These are phyloP conservation scores for Luffa acutangula DNA, from an alignment of 306 rosid genomes.

Conservation along the genomic window DNA sequence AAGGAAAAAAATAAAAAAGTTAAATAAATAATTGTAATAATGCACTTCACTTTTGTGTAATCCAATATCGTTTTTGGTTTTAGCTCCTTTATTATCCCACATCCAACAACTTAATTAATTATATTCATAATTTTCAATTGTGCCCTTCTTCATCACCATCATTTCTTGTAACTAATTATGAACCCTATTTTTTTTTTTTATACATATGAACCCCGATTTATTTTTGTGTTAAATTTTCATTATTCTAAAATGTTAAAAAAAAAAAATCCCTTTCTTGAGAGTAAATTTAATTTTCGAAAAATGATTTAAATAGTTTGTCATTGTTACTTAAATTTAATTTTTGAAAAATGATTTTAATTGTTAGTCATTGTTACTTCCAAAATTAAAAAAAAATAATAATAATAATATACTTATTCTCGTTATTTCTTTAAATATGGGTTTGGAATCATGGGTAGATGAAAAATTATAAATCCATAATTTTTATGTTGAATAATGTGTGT, in stretches of 20 bases:
- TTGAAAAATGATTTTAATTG: neutral
- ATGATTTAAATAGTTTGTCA: neutral
- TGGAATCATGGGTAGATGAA: too few species aligned
- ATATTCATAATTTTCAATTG: neutral
- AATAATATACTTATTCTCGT: too few species aligned
- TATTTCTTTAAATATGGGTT: too few species aligned
- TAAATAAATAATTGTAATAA: neutral
- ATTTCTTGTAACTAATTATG: neutral
- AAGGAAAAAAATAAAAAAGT: neutral
- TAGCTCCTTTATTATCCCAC: neutral
- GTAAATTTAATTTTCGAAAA: neutral
- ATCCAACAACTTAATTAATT: neutral
- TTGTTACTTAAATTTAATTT: neutral
- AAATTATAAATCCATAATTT: too few species aligned
- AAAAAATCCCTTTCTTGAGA: neutral
- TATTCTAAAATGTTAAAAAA: neutral
- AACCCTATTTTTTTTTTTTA: neutral
- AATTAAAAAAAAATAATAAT: too few species aligned
- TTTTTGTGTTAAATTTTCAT: neutral
- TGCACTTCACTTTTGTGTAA: constrained; percentile 2
- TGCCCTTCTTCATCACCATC: neutral
- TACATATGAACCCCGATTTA: neutral
- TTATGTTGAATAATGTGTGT: too few species aligned
- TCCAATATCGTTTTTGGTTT: neutral
- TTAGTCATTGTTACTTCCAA: too few species aligned